Evolutionary conservation across 495 filamentous ascomycete genomes (phyloP), one percentile per base, ranked within the genome.

Genomic region (Podospora conica): DNA sequence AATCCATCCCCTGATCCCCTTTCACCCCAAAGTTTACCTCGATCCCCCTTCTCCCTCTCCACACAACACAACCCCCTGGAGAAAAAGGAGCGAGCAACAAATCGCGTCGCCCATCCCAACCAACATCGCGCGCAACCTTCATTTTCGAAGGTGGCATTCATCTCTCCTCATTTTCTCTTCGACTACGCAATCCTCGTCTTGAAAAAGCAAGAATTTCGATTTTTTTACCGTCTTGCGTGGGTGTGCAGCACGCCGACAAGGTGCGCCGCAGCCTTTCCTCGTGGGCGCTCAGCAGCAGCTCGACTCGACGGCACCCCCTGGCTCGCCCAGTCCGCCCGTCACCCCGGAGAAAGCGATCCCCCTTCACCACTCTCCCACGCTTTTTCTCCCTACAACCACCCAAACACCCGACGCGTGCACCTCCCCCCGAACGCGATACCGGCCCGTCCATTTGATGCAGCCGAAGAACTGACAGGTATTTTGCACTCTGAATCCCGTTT

Each of bases 291-390:
- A 65, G 20, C 31, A 25, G 55, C 21, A 25, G 62, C 24, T n/a
- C n/a, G n/a, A 22, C n/a, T 23, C 20, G 54, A n/a, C 53, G 28
- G 9, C 33, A 54, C 23, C 72, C 72, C 71, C 71, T 67, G 61
- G 66, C 70, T 69, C 33, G 59, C 68, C 60, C 57, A 48, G 40
- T 58, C 58, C 55, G 54, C 58, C 67, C 71, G 68, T 72, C 70
- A 73, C 70, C 71, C 64, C 71, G 61, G 63, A 68, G 61, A 68
- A 60, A 70, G 69, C 58, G 56, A 66, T 61, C 60, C 63, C 60
- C 54, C 66, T 61, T 48, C 56, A n/a, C 62, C 55, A 63, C 64
- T 61, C 60, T 61, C 56, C 53, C 69, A 65, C 71, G 61, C 67
- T 61, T 67, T 70, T 70, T 65, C 55, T 54, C 33, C 29, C 55